Evolutionary conservation across 139 green algal genomes (phyloP).

Genomic region (Micromonas commoda): DNA sequence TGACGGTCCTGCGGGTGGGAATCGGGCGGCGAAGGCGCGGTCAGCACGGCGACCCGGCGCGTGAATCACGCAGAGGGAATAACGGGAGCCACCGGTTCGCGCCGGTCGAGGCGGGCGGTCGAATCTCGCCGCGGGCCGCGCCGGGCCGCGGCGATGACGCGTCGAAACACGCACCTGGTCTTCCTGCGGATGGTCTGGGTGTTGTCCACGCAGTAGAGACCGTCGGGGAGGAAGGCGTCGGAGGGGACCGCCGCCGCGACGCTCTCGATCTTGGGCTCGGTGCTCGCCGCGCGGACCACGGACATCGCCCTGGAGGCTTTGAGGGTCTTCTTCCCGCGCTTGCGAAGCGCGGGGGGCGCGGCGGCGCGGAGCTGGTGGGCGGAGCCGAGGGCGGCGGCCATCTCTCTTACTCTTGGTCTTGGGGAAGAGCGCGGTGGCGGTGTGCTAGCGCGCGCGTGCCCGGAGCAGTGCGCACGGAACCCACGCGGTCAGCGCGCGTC

Average conservation of each 20-base stretch:
- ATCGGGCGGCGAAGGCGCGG: not conserved
- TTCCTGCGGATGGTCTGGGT: conserved; percentile 12
- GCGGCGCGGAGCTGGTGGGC: not conserved
- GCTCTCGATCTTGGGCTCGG: not conserved
- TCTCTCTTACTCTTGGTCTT: no score
- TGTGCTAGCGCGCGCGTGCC: no score
- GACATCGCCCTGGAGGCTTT: not conserved
- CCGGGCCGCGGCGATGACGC: no score
- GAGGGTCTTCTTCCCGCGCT: not conserved
- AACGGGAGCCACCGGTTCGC: no score
- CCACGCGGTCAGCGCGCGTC: no score
- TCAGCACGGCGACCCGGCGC: not conserved
- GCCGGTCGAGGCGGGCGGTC: no score
- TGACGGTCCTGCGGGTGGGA: conserved; percentile 32
- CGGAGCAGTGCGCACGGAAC: no score
- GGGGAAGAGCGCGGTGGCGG: no score
- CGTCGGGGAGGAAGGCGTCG: not conserved
- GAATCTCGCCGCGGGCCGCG: no score
- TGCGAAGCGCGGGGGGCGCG: not conserved
- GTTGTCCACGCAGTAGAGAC: conserved; percentile 8
- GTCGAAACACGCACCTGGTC: conserved; percentile 7
- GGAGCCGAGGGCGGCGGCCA: not conserved
- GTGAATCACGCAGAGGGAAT: not conserved
- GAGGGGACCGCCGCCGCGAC: not conserved
- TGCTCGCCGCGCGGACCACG: not conserved